Base-by-base conservation (phyloP, 345 rosid genomes). In the Aquilaria malaccensis region DNA sequence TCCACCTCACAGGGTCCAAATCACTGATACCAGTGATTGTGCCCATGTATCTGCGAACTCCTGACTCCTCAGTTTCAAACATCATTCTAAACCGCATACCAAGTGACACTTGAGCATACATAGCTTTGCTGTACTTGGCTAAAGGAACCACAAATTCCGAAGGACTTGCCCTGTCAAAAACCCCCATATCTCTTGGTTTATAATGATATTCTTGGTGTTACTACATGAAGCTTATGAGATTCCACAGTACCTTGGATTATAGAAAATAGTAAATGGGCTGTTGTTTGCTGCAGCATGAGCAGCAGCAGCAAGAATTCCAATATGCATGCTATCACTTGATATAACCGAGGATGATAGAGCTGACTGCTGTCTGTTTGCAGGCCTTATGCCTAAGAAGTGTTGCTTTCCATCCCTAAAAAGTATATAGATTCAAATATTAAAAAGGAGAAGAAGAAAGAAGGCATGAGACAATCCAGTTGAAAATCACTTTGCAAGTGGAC, bases 261-360 rank as follows among this genome's bases (percentile, higher is more conserved):
- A 94, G 64, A 94, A 94, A 62, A 94, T 77, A 52, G 87, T 88
- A 66, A 94, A 94, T 3, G 96, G 97, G 60, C 97, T 94, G 69
- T 77, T 82, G 62, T 94, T 94, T 32, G 96, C 91, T 45, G 93
- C 95, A 10, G 99, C 99, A 78, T 94, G 99, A 77, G 99, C 97
- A 33, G 97, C 99, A 59, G 97, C 99, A 58, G 97, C 99, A 68
- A 94, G 99, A 69, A 94, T 83, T 58, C 99, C 99, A 11, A 94
- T 94, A 62, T 94, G 99, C 99, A 94, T 94, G 76, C 99, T 94
- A 59, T 94, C 99, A 56, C 99, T 94, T 48, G 97, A 88, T 76
- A 94, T 82, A 61, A 94, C 95, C 43, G 97, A 94, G 5, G 99
- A 94, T 43, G 99, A 86, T 46, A 94, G 88, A 22, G 98, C 84